A percentile compares a stretch with the other conserved stretches of the same genome.
Conservation (phyloP, 1,139 yeast species). For the Saccharomycopsis crataegensis region DNA sequence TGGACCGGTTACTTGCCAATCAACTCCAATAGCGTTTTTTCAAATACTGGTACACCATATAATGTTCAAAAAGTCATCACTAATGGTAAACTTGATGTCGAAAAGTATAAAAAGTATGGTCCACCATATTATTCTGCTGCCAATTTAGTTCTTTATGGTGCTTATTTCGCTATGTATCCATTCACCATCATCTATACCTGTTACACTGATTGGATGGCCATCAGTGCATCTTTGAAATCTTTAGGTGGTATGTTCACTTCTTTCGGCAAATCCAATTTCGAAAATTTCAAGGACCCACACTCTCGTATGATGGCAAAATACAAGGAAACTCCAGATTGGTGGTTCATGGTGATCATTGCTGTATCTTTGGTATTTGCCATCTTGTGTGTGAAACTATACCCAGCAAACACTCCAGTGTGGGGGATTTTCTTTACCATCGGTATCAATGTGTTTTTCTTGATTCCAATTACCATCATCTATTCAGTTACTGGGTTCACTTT, state of each 20-base stretch:
- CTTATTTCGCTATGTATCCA: slow-evolving; percentile 53
- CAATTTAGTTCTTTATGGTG: slow-evolving; percentile 46
- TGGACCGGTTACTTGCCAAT: slow-evolving; percentile 51
- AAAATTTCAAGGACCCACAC: slow-evolving; percentile 44
- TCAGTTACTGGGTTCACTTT: slow-evolving; percentile 47
- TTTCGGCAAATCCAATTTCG: slow-evolving; percentile 29
- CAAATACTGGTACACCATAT: slow-evolving; percentile 41
- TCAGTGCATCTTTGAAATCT: slow-evolving; percentile 24
- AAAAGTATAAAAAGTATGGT: slow-evolving; percentile 39
- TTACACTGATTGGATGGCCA: slow-evolving; percentile 26
- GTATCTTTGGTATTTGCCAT: slow-evolving; percentile 44
- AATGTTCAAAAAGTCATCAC: slow-evolving; percentile 37
- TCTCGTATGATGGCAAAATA: slow-evolving; percentile 47
- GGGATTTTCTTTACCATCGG: slow-evolving; percentile 50
- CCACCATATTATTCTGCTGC: slow-evolving; percentile 59
- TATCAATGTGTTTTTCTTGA: slow-evolving; percentile 45
- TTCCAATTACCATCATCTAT: slow-evolving; percentile 43
- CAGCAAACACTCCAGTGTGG: slow-evolving; percentile 41
- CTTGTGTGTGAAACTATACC: slow-evolving; percentile 39
- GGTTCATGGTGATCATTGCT: slow-evolving; percentile 43
- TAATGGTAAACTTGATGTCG: slow-evolving; percentile 34
- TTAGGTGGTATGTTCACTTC: slow-evolving; percentile 28
- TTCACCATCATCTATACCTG: slow-evolving; percentile 42
- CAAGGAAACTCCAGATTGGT: slow-evolving; percentile 59
- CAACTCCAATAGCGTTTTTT: slow-evolving; percentile 40